These are phyloP conservation scores for Dendrobium chrysotoxum DNA, from an alignment of 106 monocot species.

Conservation along the genomic window DNA sequence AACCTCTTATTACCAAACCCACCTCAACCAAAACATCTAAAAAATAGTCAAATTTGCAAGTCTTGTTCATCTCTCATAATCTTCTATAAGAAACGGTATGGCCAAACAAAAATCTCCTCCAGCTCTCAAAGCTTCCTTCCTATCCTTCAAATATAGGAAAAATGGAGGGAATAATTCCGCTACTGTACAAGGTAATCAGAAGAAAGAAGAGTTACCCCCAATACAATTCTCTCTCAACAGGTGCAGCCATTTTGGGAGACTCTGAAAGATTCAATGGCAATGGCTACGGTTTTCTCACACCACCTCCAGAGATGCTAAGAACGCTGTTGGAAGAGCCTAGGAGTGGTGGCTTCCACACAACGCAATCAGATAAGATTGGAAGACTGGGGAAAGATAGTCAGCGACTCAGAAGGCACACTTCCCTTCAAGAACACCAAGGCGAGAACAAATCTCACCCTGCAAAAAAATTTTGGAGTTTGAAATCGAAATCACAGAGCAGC, in stretches of 20 bases:
- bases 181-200: constrained; percentile 2
- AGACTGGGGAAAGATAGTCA: neutral
- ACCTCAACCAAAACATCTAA: neutral
- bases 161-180: constrained; percentile 6
- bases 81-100: neutral
- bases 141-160: neutral
- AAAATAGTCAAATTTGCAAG: neutral
- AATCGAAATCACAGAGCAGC: neutral
- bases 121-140: neutral
- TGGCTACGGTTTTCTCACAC: neutral
- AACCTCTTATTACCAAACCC: no score
- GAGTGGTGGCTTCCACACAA: neutral
- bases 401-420: neutral
- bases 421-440: neutral
- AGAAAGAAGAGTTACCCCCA: neutral
- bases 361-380: neutral
- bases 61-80: neutral
- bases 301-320: no score
- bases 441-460: neutral
- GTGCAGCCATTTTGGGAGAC: neutral
- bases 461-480: neutral
- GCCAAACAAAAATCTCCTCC: neutral
- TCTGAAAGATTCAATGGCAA: neutral
- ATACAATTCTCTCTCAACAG: neutral
- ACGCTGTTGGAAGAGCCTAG: neutral